Base-by-base conservation (phyloP, 1,284 basidiomycete genomes). In the Mycosarcoma maydis region DNA sequence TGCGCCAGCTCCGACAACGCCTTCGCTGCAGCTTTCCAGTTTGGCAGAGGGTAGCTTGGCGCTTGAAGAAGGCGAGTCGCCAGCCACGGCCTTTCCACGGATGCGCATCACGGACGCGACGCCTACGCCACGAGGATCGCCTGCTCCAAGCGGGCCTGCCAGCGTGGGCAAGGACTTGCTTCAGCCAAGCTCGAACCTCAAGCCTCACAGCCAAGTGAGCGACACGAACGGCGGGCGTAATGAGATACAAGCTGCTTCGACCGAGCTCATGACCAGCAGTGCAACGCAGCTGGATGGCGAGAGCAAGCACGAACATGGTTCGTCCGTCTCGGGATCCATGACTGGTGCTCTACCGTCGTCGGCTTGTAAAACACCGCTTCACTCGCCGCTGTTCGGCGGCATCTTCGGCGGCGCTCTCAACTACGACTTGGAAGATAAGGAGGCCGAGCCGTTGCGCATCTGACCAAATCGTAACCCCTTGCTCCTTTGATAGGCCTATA, bases 31-130 rank as follows among this genome's bases (percentile, higher is more conserved):
- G 26, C 44, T 58, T 16, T 49, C 55, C 19, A 46, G 56, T 30
- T 24, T 66, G 50, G 45, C 41, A 23, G 61, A 65, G 20, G 54
- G 50, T 14, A 38, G 29, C 3, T 24, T 34, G 14, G 37, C 38
- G 32, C 37, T 51, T 14, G 56, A 72, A 16, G 52, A 68, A 23
- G 57, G 56, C 41, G 62, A 72, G 14, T 77, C 75, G 38, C 73
- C 75, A 10, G 62, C 75, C 3, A 62, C 61, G 19, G 73, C 75
- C 3, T 59, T 77, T 50, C 75, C 75, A 7, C 45, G 68, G 6
- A 66, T 77, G 73, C 57, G 73, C 30, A 73, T 77, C 55, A 75
- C 75, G 13, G 75, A 77, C 24, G 73, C 75, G 3, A 72, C 68
- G 14, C 68, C 68, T 2, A 71, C 73, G 6, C 75, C 75, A n/a